Evolutionary conservation across 345 rosid genomes (phyloP).

Genomic region (Corchorus capsularis): DNA sequence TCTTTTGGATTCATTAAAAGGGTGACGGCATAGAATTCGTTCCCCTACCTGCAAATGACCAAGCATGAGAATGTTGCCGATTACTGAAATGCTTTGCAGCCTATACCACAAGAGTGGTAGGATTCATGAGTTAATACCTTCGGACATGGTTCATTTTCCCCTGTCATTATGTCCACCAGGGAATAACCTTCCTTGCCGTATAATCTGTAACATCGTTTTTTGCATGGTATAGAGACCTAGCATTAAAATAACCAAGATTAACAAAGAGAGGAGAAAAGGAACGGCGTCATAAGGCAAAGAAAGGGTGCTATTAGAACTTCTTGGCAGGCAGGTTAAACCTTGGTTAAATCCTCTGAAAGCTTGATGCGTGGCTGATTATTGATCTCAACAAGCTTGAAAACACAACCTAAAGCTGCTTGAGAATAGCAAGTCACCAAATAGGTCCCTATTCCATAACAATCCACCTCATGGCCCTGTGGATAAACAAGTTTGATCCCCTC

Average conservation of each 20-base stretch:
- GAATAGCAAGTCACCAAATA: conserved; percentile 91
- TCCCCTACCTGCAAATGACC: conserved; percentile 63
- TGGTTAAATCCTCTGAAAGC: conserved; percentile 98
- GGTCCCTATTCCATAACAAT: conserved; percentile 93
- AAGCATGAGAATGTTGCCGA: not conserved
- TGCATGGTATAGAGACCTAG: conserved; percentile 96
- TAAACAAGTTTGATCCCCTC: not conserved
- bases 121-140: conserved; percentile 50
- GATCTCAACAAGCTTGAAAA: conserved; percentile 97
- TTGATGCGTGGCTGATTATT: conserved; percentile 90
- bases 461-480: conserved; percentile 86
- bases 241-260: not conserved
- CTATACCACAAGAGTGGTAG: not conserved
- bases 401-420: conserved; percentile 96
- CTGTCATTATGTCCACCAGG: conserved; percentile 92
- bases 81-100: not conserved
- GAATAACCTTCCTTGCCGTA: conserved; percentile 93
- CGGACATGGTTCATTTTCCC: conserved; percentile 86
- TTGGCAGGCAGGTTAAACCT: conserved; percentile 46
- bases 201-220: conserved; percentile 69
- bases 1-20: conserved; percentile 92
- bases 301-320: conserved; percentile 1
- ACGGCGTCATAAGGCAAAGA: not conserved
- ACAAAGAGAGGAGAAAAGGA: not conserved
- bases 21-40: conserved; percentile 91